Evolutionary conservation across 192 early-diverging fungal genomes (phyloP).

Genomic region (Coemansia sp.): DNA sequence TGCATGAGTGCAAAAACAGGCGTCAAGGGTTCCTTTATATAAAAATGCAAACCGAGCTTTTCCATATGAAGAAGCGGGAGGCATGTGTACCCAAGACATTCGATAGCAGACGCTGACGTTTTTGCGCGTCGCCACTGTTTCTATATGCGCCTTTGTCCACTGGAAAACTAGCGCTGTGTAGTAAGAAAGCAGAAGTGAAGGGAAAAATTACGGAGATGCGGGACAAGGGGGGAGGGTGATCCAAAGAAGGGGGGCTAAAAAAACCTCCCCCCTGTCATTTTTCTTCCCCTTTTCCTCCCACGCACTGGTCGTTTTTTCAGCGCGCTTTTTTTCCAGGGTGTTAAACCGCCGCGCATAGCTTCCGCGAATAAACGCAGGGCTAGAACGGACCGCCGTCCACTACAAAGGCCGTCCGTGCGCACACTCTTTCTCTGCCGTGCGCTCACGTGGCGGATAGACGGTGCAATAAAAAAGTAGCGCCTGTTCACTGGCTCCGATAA

Average conservation of each 20-base stretch:
- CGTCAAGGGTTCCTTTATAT: neutral
- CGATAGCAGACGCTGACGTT: neutral
- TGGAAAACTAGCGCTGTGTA: neutral
- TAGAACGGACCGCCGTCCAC: too few relatives aligned
- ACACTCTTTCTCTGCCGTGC: neutral
- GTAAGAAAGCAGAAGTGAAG: neutral
- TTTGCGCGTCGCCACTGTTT: neutral
- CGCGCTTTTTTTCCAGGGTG: neutral
- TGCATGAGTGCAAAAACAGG: neutral
- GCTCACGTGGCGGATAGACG: neutral
- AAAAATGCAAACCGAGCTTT: neutral
- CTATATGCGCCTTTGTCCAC: neutral
- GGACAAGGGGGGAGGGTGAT: neutral
- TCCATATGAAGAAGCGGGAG: neutral
- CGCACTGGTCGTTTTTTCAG: neutral
- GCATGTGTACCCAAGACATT: neutral
- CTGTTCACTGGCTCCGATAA: neutral
- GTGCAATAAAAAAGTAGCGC: constrained; percentile 1
- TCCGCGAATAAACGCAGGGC: too few relatives aligned
- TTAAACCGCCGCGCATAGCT: neutral
- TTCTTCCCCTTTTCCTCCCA: neutral
- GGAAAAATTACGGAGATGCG: neutral
- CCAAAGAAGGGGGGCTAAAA: neutral
- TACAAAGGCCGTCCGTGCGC: neutral
- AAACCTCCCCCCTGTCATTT: neutral